Evolutionary conservation across 179 eudicot genomes (phyloP), one percentile per base, ranked within the genome.

Genomic region (Amaranthus tricolor): DNA sequence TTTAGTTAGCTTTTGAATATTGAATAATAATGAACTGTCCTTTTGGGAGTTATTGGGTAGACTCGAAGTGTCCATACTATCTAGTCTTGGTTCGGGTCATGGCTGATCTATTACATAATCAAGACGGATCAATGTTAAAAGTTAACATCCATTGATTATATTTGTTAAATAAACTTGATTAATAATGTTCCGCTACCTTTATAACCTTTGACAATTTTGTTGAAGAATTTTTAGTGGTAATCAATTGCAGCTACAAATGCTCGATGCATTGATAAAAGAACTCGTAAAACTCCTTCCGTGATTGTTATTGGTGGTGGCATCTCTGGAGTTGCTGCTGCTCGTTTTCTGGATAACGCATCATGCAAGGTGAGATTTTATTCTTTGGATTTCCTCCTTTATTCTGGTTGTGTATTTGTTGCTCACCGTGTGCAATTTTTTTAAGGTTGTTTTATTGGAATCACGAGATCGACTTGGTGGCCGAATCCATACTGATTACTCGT

Each of bases 231-330:
- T 59, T 9, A 15, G n/a, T 24, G 47, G 21, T 14, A n/a, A 53
- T 21, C 9, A 52, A 6, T 12, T 78, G 85, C 76, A 95, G 99
- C 89, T 80, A 69, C 78, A 15, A 83, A 82, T 76, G 75, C 76
- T n/a, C 73, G 81, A 24, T 78, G 72, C 71, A 61, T 83, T 77
- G 88, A 84, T 57, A 89, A 86, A 77, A 71, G 77, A 24, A 78
- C 85, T 6, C 66, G 77, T 81, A 70, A 88, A 52, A 67, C 81
- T 68, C 96, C 98, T 50, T 78, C 94, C 17, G 92, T 93, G 63
- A 89, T 95, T 79, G 97, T 95, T 67, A 87, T 95, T 85, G 99
- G 99, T 71, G 96, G 96, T 77, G 99, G 99, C 70, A 95, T 95
- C 68, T 95, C 99, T 19, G 99, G 99, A 73, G 85, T 91, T 77